A percentile compares a stretch with the other conserved stretches of the same genome.
phyloP scores from a whole-genome alignment of 176 grass and related monocot species.

The Puya raimondii region DNA sequence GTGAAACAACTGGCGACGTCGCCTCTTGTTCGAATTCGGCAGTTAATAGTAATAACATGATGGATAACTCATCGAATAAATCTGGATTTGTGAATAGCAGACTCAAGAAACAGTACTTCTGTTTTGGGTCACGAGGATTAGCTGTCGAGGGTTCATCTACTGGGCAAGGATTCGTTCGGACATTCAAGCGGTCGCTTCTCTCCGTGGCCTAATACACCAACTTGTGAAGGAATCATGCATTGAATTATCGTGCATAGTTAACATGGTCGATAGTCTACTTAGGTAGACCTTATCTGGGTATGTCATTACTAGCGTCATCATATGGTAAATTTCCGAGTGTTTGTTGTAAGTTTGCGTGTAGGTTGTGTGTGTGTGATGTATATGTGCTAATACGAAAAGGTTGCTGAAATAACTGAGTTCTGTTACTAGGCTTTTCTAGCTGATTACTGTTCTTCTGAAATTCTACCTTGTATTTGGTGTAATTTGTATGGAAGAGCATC shows the following conservation, averaged over 20 bases:
- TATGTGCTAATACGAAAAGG: too few relatives aligned
- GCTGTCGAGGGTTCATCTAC: constrained; percentile 43
- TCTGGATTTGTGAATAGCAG: constrained; percentile 38
- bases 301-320: too few relatives aligned
- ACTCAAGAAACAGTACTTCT: constrained; percentile 63
- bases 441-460: too few relatives aligned
- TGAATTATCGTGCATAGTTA: neutral
- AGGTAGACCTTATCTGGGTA: too few relatives aligned
- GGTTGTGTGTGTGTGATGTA: too few relatives aligned
- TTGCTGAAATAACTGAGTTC: too few relatives aligned
- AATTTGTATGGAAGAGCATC: too few relatives aligned
- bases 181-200: constrained; percentile 45
- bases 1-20: constrained; percentile 24
- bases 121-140: constrained; percentile 75
- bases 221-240: neutral
- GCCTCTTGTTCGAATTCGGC: constrained; percentile 68
- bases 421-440: too few relatives aligned
- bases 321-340: too few relatives aligned
- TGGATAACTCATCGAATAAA: constrained; percentile 22
- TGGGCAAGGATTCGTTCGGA: constrained; percentile 41
- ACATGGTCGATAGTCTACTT: too few relatives aligned
- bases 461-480: too few relatives aligned
- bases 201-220: constrained; percentile 37
- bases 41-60: constrained; percentile 11
- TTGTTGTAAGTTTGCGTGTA: too few relatives aligned